These are phyloP conservation scores for Aspergillus quadricinctus DNA, from an alignment of 2,329 filamentous ascomycete species.

Conservation along the genomic window DNA sequence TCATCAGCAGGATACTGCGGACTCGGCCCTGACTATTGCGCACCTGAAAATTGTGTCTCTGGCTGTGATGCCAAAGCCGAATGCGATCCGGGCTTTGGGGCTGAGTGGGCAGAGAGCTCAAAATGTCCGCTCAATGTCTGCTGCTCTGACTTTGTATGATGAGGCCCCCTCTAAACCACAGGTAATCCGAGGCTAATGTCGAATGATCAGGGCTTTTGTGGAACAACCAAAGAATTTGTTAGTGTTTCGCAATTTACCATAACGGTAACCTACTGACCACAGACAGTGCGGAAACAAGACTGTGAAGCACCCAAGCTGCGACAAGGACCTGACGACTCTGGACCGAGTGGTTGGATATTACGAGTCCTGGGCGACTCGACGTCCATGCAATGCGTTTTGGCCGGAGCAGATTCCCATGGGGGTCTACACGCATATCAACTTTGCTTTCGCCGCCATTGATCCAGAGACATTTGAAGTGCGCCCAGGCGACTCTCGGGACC, in stretches of 20 bases:
- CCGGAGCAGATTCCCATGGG: constrained; percentile 8
- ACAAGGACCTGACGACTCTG: too few relatives aligned
- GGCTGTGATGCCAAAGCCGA: constrained; percentile 11
- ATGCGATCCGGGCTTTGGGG: constrained; percentile 15
- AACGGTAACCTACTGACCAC: too few relatives aligned
- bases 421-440: constrained; percentile 11
- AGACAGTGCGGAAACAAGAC: too few relatives aligned
- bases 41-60: constrained; percentile 4
- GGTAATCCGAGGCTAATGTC: too few relatives aligned
- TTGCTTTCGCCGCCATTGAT: constrained; percentile 6
- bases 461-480: constrained; percentile 6
- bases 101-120: constrained; percentile 5
- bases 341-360: constrained; percentile 16
- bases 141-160: too few relatives aligned
- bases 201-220: too few relatives aligned
- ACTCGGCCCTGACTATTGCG: background rate
- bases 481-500: too few relatives aligned
- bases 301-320: too few relatives aligned
- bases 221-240: too few relatives aligned
- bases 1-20: background rate
- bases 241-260: too few relatives aligned
- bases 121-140: constrained; percentile 26
- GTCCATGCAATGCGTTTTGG: constrained; percentile 4
- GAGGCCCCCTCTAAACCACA: too few relatives aligned
- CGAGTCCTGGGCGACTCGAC: constrained; percentile 5